phyloP scores from a whole-genome alignment of 2,329 filamentous ascomycete species.

The Dothistroma pini region DNA sequence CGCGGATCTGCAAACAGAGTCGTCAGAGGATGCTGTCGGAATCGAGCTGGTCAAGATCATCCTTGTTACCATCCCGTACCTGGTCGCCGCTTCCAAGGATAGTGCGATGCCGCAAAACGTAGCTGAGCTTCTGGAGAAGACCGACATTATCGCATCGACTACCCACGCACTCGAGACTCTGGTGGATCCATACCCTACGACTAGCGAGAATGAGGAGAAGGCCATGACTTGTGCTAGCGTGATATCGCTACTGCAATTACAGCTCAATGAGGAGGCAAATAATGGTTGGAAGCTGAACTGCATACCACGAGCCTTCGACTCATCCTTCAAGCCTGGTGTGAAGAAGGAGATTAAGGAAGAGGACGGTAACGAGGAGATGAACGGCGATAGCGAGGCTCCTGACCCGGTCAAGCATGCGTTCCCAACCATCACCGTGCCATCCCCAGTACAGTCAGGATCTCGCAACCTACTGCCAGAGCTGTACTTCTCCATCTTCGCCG shows the following conservation, averaged over 20 bases:
- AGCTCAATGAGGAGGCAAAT: slow-evolving; percentile 72
- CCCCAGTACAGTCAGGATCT: slow-evolving; percentile 68
- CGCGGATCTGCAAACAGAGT: slow-evolving; percentile 89
- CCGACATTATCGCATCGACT: slow-evolving; percentile 87
- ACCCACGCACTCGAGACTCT: slow-evolving; percentile 79
- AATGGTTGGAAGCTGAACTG: slow-evolving; percentile 70
- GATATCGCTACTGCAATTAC: slow-evolving; percentile 77
- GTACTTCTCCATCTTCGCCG: slow-evolving; percentile 86
- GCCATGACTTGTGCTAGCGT: slow-evolving; percentile 65
- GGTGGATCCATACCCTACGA: slow-evolving; percentile 72
- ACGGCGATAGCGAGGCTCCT: slow-evolving; percentile 54
- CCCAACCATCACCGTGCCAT: slow-evolving; percentile 71
- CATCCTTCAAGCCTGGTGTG: slow-evolving; percentile 20
- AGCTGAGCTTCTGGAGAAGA: slow-evolving; percentile 80
- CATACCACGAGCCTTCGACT: slow-evolving; percentile 55
- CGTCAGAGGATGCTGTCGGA: slow-evolving; percentile 79
- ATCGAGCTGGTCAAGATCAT: slow-evolving; percentile 96
- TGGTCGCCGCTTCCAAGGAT: slow-evolving; percentile 67
- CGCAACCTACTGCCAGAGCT: slow-evolving; percentile 84
- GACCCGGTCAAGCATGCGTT: slow-evolving; percentile 64
- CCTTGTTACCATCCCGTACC: slow-evolving; percentile 87
- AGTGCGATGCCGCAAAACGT: slow-evolving; percentile 69
- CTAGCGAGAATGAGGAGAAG: slow-evolving; percentile 57
- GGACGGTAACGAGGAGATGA: slow-evolving; percentile 31
- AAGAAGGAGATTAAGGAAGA: slow-evolving; percentile 20